Percentiles rank a stretch among this genome's conserved stretches.
phyloP scores from a whole-genome alignment of 2,329 filamentous ascomycete genomes.

The Penicillium corylophilum region DNA sequence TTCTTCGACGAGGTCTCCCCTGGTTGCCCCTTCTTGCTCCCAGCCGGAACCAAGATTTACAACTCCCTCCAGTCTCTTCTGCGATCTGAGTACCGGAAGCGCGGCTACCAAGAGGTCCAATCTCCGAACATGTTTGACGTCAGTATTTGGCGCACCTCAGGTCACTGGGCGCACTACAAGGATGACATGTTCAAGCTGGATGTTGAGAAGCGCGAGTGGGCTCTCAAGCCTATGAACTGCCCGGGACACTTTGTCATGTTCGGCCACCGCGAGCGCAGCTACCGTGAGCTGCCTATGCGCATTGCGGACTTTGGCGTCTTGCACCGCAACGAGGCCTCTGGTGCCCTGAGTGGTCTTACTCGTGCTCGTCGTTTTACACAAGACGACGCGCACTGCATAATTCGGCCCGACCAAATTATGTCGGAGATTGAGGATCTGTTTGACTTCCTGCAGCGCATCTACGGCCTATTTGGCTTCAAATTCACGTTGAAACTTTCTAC shows the following conservation, averaged over 20 bases:
- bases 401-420: conserved; percentile 50
- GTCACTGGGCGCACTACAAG: conserved; percentile 90
- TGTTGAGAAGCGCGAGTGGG: conserved; percentile 78
- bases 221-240: conserved; percentile 97
- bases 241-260: conserved; percentile 92
- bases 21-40: conserved; percentile 87
- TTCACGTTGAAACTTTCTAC: conserved; percentile 97
- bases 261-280: conserved; percentile 76
- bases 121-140: conserved; percentile 97
- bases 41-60: conserved; percentile 90
- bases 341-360: conserved; percentile 85
- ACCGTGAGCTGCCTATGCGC: conserved; percentile 84
- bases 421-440: conserved; percentile 80
- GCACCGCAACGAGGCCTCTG: conserved; percentile 92
- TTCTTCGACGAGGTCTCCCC: conserved; percentile 96
- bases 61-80: conserved; percentile 82
- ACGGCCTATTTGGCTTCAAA: conserved; percentile 79
- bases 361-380: conserved; percentile 83
- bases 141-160: conserved; percentile 88
- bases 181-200: conserved; percentile 94
- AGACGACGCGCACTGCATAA: conserved; percentile 65
- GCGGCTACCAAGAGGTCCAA: conserved; percentile 92
- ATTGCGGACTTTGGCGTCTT: conserved; percentile 95
- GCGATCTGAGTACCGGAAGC: conserved; percentile 83
- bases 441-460: conserved; percentile 78